These are phyloP conservation scores for Fusarium proliferatum DNA, from an alignment of 2,329 filamentous ascomycete genomes.

Conservation along the genomic window DNA sequence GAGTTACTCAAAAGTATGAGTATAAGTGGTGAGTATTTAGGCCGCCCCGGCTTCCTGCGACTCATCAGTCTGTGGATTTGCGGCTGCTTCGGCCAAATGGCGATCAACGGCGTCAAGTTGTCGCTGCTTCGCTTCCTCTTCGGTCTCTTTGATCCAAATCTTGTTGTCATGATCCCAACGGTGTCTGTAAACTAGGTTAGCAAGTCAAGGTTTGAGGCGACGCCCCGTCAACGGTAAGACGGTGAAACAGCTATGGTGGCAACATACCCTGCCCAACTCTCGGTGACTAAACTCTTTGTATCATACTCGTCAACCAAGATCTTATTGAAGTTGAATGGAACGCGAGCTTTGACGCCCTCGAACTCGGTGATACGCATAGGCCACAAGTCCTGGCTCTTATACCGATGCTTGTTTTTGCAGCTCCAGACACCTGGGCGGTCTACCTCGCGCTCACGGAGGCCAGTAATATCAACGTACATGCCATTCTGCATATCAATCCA, in stretches of 20 bases:
- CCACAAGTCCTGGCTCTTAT: slow-evolving; percentile 77
- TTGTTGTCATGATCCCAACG: slow-evolving; percentile 67
- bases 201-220: not conserved
- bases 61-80: slow-evolving; percentile 11
- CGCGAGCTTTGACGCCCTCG: slow-evolving; percentile 75
- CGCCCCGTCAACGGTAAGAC: not conserved
- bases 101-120: slow-evolving; percentile 42
- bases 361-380: slow-evolving; percentile 80
- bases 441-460: slow-evolving; percentile 73
- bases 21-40: not conserved
- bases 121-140: slow-evolving; percentile 42
- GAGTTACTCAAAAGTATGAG: not conserved
- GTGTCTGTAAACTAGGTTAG: slow-evolving; percentile 59
- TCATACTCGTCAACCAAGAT: slow-evolving; percentile 75
- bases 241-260: not conserved
- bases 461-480: slow-evolving; percentile 87
- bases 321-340: slow-evolving; percentile 76
- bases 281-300: slow-evolving; percentile 67
- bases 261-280: slow-evolving; percentile 71
- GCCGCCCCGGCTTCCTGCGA: not conserved
- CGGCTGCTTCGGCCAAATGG: slow-evolving; percentile 43
- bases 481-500: slow-evolving; percentile 84
- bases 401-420: slow-evolving; percentile 84
- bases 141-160: slow-evolving; percentile 66
- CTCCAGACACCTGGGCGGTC: slow-evolving; percentile 73